A percentile compares a stretch with the other conserved stretches of the same genome.
These are phyloP conservation scores for Suhomyces yuchorum DNA, from an alignment of 1,139 yeast species.

Conservation along the genomic window DNA sequence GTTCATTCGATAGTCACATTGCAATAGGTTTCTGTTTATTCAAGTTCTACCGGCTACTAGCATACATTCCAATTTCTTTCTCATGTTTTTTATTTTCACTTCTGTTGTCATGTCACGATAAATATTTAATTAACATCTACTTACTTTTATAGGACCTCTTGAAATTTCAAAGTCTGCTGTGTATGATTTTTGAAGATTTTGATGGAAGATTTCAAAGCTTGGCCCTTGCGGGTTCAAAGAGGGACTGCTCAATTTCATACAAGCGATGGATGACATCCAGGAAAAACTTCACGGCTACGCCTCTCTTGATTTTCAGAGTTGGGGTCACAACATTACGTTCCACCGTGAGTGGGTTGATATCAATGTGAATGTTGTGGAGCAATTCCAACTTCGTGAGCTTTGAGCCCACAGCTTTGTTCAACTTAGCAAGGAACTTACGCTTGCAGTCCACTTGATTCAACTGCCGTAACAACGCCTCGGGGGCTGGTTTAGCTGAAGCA, in stretches of 20 bases:
- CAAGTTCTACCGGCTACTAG: too few species aligned
- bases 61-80: too few species aligned
- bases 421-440: constrained; percentile 25
- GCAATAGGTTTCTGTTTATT: too few species aligned
- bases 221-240: constrained; percentile 7
- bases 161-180: too few species aligned
- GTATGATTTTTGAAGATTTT: too few species aligned
- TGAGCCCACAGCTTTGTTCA: constrained; percentile 30
- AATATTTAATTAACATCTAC: too few species aligned
- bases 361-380: constrained; percentile 38
- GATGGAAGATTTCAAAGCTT: constrained; percentile 6
- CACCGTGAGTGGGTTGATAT: constrained; percentile 42
- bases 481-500: constrained; percentile 9
- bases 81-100: too few species aligned
- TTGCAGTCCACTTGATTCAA: constrained; percentile 32
- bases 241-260: constrained; percentile 21
- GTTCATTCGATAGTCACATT: too few species aligned
- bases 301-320: constrained; percentile 44
- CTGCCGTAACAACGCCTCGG: constrained; percentile 26
- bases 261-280: constrained; percentile 16
- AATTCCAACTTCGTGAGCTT: constrained; percentile 40
- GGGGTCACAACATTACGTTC: constrained; percentile 46
- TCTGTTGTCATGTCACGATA: too few species aligned
- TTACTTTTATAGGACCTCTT: too few species aligned
- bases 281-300: constrained; percentile 38